Evolutionary conservation across 768 basidiomycete genomes (phyloP).

Genomic region (Phanerodontia chrysosporium): DNA sequence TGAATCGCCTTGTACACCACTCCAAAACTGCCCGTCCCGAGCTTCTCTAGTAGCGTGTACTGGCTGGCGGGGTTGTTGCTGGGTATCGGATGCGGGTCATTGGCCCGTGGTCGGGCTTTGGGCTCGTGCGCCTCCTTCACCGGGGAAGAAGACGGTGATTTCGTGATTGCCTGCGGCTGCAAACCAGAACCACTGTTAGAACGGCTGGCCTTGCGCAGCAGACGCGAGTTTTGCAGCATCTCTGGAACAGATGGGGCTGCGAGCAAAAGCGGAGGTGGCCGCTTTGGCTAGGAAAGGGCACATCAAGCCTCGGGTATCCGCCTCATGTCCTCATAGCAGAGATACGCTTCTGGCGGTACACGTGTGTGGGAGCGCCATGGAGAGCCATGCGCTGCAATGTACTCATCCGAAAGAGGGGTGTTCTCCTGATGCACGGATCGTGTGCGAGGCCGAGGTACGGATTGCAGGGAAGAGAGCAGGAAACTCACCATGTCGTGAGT

Average conservation of each 20-base stretch:
- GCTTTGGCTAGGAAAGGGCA: slow-evolving; percentile 3
- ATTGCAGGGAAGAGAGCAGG: background rate
- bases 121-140: slow-evolving; percentile 32
- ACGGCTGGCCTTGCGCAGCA: slow-evolving; percentile 34
- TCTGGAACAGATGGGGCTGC: slow-evolving; percentile 16
- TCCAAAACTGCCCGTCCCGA: slow-evolving; percentile 97
- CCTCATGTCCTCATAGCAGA: slow-evolving; percentile 10
- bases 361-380: slow-evolving; percentile 18
- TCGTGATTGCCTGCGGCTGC: slow-evolving; percentile 23
- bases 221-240: slow-evolving; percentile 47
- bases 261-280: slow-evolving; percentile 14
- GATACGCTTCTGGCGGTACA: slow-evolving; percentile 17
- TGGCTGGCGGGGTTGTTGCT: slow-evolving; percentile 83
- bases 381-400: slow-evolving; percentile 3
- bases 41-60: slow-evolving; percentile 89
- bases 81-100: slow-evolving; percentile 67
- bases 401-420: background rate
- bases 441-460: background rate
- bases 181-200: slow-evolving; percentile 20
- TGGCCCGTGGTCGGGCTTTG: slow-evolving; percentile 28
- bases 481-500: slow-evolving; percentile 7
- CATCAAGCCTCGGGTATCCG: slow-evolving; percentile 2
- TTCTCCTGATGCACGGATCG: slow-evolving; percentile 4
- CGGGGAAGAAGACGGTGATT: slow-evolving; percentile 47
- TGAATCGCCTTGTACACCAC: slow-evolving; percentile 97